Evolutionary conservation across 202 grass and related monocot species (phyloP), one percentile per base, ranked within the genome.

Genomic region (Eragrostis tef): DNA sequence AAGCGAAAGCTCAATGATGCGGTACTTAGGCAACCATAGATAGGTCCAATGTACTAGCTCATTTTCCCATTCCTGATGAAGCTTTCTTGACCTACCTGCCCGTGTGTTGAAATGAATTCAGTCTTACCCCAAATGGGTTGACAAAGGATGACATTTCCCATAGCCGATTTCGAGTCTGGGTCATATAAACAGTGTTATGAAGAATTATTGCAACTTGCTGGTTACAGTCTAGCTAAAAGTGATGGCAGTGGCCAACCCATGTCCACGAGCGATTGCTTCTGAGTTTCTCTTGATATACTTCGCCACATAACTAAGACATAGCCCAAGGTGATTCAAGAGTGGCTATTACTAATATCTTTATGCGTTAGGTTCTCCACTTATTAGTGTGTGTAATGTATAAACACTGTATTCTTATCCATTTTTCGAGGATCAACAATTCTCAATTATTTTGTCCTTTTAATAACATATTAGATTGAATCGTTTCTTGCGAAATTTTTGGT

Each of bases 111-210:
- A 20, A 20, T 9, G 1, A 46, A 16, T 45, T 43, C 65, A n/a
- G 3, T 16, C 83, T 79, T 64, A 85, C 79, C 56, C 67, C 54
- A 63, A 79, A 79, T 43, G 5, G 56, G 20, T 43, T 24, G n/a
- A 45, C 65, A 0, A 16, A 0, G 20, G 2, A 6, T 20, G 6
- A n/a, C 2, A 42, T 19, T 49, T 25, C 0, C 16, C 27, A 52
- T 15, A 57, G 44, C 27, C n/a, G 6, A 19, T 64, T 51, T 64
- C 29, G 62, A 13, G 60, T 24, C 14, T 29, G 11, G 9, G 7
- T 64, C 64, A 56, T 0, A 26, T 0, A n/a, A 67, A 58, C 22
- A 75, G 39, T 67, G 50, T 34, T 25, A 27, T 29, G 7, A 67
- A 39, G 31, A 34, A 39, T 39, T 39, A 67, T 36, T 36, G n/a